Evolutionary conservation across 1,284 basidiomycete genomes (phyloP).

Genomic region (Malassezia obtusa): DNA sequence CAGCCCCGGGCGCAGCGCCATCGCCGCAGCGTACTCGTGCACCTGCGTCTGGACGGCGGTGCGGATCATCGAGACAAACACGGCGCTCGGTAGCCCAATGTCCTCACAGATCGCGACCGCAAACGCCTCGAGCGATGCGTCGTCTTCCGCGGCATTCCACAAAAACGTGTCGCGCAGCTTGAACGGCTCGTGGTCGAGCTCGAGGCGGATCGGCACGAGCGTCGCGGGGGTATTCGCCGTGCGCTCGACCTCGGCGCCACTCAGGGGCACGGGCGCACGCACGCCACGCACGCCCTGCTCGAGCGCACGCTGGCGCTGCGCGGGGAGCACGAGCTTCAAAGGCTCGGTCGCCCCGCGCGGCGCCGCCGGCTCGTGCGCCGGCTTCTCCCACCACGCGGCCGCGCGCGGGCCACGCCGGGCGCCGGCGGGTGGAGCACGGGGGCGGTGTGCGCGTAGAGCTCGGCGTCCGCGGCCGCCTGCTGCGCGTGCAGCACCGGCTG

Average conservation of each 20-base stretch:
- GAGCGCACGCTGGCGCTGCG: conserved; percentile 53
- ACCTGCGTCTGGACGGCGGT: conserved; percentile 79
- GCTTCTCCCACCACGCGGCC: conserved; percentile 39
- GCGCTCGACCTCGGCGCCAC: conserved; percentile 51
- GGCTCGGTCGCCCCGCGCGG: conserved; percentile 21
- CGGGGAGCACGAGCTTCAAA: conserved; percentile 31
- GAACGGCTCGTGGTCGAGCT: conserved; percentile 80
- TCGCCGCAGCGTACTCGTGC: conserved; percentile 56
- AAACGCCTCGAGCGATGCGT: conserved; percentile 79
- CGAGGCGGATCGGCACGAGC: conserved; percentile 83
- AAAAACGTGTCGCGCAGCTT: conserved; percentile 91
- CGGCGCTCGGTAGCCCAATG: conserved; percentile 61
- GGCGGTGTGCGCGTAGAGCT: conserved; percentile 28
- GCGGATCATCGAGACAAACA: conserved; percentile 65
- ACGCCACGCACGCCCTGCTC: conserved; percentile 50
- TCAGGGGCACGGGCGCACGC: conserved; percentile 26
- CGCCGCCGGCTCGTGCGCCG: conserved; percentile 22
- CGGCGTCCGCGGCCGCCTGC: conserved; percentile 23
- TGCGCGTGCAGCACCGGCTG: conserved; percentile 46
- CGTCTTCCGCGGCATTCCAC: conserved; percentile 83
- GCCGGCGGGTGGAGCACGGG: conserved; percentile 22
- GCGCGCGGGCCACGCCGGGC: conserved; percentile 21
- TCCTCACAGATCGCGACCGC: conserved; percentile 85
- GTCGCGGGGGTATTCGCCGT: conserved; percentile 62
- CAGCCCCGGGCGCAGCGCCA: conserved; percentile 23